Evolutionary conservation across 306 rosid genomes (phyloP), one percentile per base, ranked within the genome.

Genomic region (Acacia melanoxylon): DNA sequence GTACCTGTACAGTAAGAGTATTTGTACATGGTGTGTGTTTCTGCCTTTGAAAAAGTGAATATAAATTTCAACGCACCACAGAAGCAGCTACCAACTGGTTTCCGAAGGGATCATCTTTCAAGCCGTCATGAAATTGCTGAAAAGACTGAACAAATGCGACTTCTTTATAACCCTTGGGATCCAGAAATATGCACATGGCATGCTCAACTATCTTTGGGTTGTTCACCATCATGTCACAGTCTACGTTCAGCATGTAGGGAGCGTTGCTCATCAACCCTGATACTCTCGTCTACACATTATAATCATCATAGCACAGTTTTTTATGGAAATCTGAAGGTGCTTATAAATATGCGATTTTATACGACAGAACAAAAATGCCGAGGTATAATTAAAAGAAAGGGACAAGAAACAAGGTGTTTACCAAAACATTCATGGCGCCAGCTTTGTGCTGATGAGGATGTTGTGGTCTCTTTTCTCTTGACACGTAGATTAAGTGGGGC

Each of bases 351-450:
- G 25, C n/a, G 15, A 9, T 58, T 58, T n/a, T 9, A 58, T n/a
- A 20, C 0, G 63, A 58, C 6, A 9, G 5, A n/a, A n/a, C 1
- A 58, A n/a, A 58, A 22, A 58, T 58, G 13, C 6, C 14, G 10
- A 58, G 13, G 31, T n/a, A 58, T 22, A 3, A 58, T 37, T 37
- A 6, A 37, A 37, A 37, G 41, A 58, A 58, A 10, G 31, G 0
- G 3, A 0, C 3, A n/a, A 22, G n/a, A 10, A 10, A 0, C 58
- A 51, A 59, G 16, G 35, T 1, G 80, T 66, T 33, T 84, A 94
- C 97, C 83, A 94, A 41, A 46, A 87, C 93, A 65, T 94, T 94
- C 97, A 94, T 89, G 67, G 97, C 97, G 17, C 98, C 94, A 0
- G 97, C 98, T 80, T 94, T 94, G 74, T 87, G 83, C 4, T 82